These are phyloP conservation scores for Ophiocordyceps camponoti-saundersi DNA, from an alignment of 2,329 filamentous ascomycete species.

Conservation along the genomic window DNA sequence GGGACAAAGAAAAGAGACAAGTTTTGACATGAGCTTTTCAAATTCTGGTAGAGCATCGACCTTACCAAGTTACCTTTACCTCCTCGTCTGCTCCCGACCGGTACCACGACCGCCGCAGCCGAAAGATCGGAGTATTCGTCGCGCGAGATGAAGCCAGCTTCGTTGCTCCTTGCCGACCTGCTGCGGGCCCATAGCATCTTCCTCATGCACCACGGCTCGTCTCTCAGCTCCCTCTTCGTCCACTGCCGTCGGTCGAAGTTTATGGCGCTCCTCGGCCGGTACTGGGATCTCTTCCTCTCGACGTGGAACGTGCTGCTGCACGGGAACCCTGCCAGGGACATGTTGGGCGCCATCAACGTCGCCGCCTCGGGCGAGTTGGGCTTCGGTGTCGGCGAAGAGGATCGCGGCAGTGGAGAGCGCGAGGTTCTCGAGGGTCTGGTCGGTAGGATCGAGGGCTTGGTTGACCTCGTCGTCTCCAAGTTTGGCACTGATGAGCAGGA, in stretches of 20 bases:
- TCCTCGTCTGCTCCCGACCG: constrained; percentile 24
- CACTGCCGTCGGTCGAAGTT: constrained; percentile 52
- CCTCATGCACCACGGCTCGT: constrained; percentile 69
- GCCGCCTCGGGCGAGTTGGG: constrained; percentile 83
- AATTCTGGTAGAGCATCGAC: constrained; percentile 45
- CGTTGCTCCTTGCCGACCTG: constrained; percentile 64
- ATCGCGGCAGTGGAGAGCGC: constrained; percentile 81
- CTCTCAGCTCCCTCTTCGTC: constrained; percentile 51
- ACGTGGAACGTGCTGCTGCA: constrained; percentile 84
- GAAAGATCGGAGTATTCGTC: constrained; percentile 63
- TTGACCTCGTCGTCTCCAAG: constrained; percentile 75
- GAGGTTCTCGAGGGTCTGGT: constrained; percentile 87
- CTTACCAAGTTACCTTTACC: constrained; percentile 57
- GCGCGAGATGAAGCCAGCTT: constrained; percentile 72
- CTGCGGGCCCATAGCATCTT: constrained; percentile 71
- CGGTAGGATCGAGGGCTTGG: constrained; percentile 60
- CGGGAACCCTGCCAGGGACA: constrained; percentile 66
- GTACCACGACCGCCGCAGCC: constrained; percentile 20
- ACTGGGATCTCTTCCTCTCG: constrained; percentile 56
- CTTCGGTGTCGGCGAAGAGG: constrained; percentile 87
- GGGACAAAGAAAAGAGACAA: background rate
- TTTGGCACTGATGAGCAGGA: constrained; percentile 42
- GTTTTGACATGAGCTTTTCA: background rate
- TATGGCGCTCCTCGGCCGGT: constrained; percentile 53
- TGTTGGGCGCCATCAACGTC: constrained; percentile 74